Conservation (phyloP, 306 rosid genomes). For the Ziziphus jujuba region DNA sequence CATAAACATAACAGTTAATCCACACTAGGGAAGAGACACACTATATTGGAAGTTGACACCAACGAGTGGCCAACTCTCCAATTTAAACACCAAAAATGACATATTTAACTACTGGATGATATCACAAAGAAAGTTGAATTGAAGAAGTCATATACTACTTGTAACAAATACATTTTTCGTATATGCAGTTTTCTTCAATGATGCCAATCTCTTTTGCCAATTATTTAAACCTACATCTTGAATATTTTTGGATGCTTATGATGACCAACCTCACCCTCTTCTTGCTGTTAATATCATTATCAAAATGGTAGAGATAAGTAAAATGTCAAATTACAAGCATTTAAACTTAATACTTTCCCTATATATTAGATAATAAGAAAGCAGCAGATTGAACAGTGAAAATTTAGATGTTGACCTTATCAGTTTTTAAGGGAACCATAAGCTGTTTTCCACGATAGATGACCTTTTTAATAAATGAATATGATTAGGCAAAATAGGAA, state of each 20-base stretch:
- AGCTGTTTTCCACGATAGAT: conserved; percentile 6
- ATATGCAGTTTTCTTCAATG: conserved; percentile 16
- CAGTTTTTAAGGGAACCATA: conserved; percentile 17
- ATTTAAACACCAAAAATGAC: neutral
- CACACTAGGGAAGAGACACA: conserved; percentile 10
- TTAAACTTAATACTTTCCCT: neutral
- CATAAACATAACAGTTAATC: conserved; percentile 30
- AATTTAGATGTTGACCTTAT: conserved; percentile 21
- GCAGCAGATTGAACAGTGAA: conserved; percentile 26
- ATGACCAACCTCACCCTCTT: no score
- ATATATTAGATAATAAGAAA: conserved; percentile 17
- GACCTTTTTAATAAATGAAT: neutral
- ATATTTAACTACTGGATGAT: neutral
- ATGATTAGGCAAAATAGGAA: neutral
- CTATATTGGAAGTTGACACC: conserved; percentile 12
- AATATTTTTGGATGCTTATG: neutral
- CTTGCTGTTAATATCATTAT: neutral
- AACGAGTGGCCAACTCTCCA: neutral
- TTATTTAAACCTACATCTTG: conserved; percentile 14
- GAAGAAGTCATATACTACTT: neutral
- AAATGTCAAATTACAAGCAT: neutral
- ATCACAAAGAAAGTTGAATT: neutral
- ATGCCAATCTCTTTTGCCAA: conserved; percentile 25
- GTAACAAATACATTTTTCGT: neutral
- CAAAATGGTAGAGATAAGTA: neutral